Base-by-base conservation (phyloP, 2,329 filamentous ascomycete genomes). In the Claviceps paspali region DNA sequence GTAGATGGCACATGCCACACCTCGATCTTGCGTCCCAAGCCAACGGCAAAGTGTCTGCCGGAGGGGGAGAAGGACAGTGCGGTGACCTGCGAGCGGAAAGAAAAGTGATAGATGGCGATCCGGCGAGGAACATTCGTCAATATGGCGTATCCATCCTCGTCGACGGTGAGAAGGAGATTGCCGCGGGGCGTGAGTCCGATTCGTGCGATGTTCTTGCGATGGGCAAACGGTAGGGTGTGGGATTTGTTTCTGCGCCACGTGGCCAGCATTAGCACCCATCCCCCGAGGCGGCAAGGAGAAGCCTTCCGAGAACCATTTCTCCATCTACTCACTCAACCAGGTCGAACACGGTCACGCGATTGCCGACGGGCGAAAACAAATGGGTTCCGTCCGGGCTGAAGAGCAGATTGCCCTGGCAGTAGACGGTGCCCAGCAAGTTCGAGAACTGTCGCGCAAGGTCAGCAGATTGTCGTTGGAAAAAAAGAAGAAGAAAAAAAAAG, bases 301-400 rank as follows among this genome's bases (percentile, higher is more conserved):
- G 3, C 21, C 5, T 30, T 14, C 24, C 9, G 4, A 12, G 6
- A 7, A 11, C n/a, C 3, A 4, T 4, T 12, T 11, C 5, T 22
- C 21, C 5, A 14, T 11, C 4, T 1, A 52, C 71, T 51, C 72
- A 93, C 86, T 96, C 87, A 52, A 95, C 82, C 32, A 98, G 70
- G 57, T 98, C 88, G 60, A 98, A 98, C 37, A 96, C 82, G 2
- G 88, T 85, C 43, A 98, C 86, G 54, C 86, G 72, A 63, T 96
- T 98, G 55, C 91, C 91, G 37, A 98, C 91, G 6, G 91, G 92
- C 31, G 91, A 98, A 52, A 92, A 83, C 47, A 98, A 73, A 63
- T 85, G 88, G 51, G 84, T 91, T 56, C 92, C 92, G 73, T 98
- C 88, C 43, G 87, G 85, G 51, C 84, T 92, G 67, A 92, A 98